A percentile compares a stretch with the other conserved stretches of the same genome.
phyloP scores from a whole-genome alignment of 1,284 basidiomycete genomes.

The Bondarzewia mesenterica region DNA sequence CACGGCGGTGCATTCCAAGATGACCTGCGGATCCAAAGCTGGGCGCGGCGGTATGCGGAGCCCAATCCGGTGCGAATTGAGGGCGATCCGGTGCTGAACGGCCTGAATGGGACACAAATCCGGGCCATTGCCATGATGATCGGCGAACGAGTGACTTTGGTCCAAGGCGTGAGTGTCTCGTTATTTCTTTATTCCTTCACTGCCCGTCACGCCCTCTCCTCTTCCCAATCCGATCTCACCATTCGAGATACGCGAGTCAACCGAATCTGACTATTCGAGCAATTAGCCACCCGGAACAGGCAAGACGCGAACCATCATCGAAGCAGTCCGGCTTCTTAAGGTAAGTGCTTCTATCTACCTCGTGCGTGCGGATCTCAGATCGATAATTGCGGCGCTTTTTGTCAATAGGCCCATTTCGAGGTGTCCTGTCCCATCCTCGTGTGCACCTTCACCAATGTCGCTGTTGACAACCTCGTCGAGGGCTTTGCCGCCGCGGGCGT shows the following conservation, averaged over 20 bases:
- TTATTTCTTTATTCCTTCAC: conserved; percentile 4
- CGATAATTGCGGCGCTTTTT: neutral
- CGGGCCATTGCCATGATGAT: conserved; percentile 86
- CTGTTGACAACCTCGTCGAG: conserved; percentile 89
- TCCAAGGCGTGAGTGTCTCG: conserved; percentile 70
- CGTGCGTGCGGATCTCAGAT: neutral
- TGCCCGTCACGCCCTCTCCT: conserved; percentile 7
- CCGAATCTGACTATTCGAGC: no score
- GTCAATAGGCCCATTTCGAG: conserved; percentile 59
- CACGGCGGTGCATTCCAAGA: conserved; percentile 51
- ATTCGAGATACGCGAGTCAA: no score
- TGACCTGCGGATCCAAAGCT: conserved; percentile 67
- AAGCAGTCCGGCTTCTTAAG: conserved; percentile 80
- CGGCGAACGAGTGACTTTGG: conserved; percentile 66
- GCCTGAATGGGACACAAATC: conserved; percentile 74
- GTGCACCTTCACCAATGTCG: conserved; percentile 90
- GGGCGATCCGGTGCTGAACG: conserved; percentile 68
- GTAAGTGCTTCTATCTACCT: conserved; percentile 21
- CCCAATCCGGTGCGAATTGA: conserved; percentile 60
- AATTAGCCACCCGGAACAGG: conserved; percentile 95
- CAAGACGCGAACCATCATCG: conserved; percentile 89
- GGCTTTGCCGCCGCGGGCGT: conserved; percentile 58
- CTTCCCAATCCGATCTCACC: no score
- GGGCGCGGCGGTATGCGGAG: conserved; percentile 62
- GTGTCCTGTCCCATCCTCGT: conserved; percentile 82